Conservation (phyloP, 1,139 yeast species). For the Blastobotrys apis region DNA sequence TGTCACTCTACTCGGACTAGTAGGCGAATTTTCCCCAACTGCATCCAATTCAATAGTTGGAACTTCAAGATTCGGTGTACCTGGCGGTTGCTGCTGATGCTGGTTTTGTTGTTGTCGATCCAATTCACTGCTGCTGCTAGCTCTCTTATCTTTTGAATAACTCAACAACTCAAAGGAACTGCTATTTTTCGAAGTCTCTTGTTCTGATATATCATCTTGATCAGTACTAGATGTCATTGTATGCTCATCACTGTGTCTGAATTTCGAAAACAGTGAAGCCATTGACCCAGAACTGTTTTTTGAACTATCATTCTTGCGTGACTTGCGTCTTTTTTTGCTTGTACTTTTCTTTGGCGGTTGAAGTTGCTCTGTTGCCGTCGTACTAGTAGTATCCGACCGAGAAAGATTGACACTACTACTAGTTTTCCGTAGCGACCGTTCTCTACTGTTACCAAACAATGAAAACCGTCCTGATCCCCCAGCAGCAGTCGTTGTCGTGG, state of each 20-base stretch:
- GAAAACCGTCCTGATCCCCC: neutral
- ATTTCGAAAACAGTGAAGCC: constrained; percentile 8
- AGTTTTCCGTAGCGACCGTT: constrained; percentile 8
- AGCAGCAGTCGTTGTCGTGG: too few species aligned
- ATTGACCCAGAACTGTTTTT: constrained; percentile 5
- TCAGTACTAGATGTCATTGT: neutral
- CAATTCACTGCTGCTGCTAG: too few species aligned
- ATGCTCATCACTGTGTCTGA: constrained; percentile 1
- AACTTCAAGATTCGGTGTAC: neutral
- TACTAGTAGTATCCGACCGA: too few species aligned
- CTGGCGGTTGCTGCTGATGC: too few species aligned
- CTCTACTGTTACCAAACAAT: neutral
- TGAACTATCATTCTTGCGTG: constrained; percentile 9
- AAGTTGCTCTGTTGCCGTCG: too few species aligned
- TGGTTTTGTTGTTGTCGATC: too few species aligned
- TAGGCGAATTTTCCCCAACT: neutral
- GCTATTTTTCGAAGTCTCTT: constrained; percentile 9
- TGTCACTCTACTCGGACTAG: constrained; percentile 7
- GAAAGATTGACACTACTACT: constrained; percentile 7
- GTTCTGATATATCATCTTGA: neutral
- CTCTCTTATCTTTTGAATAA: neutral
- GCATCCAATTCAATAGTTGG: neutral
- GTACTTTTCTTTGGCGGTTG: constrained; percentile 5
- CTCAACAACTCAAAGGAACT: constrained; percentile 11
- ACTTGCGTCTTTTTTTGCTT: constrained; percentile 9